Evolutionary conservation across 2,329 filamentous ascomycete species (phyloP).

Genomic region (Plectosphaerella sp.): DNA sequence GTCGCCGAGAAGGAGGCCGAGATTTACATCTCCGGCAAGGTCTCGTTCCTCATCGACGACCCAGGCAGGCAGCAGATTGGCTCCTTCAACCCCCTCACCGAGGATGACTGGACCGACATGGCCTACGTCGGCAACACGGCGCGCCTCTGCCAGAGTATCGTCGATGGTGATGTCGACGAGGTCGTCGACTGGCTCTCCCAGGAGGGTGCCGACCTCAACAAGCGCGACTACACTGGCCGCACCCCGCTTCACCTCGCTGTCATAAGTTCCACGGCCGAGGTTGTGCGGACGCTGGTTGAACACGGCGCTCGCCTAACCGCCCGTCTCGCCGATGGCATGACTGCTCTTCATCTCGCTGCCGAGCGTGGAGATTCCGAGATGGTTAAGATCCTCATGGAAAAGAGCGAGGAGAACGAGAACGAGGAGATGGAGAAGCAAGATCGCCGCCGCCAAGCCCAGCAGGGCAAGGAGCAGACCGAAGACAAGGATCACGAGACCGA

Average conservation of each 20-base stretch:
- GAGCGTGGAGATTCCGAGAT: slow-evolving; percentile 65
- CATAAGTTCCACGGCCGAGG: slow-evolving; percentile 61
- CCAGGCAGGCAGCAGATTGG: slow-evolving; percentile 71
- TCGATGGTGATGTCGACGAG: slow-evolving; percentile 65
- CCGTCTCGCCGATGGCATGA: slow-evolving; percentile 73
- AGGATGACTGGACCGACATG: slow-evolving; percentile 88
- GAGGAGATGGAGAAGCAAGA: slow-evolving; percentile 57
- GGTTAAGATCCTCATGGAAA: slow-evolving; percentile 66
- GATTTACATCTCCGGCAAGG: slow-evolving; percentile 68
- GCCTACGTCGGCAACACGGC: slow-evolving; percentile 80
- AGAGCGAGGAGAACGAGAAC: slow-evolving; percentile 70
- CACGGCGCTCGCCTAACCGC: slow-evolving; percentile 68
- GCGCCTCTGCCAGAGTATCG: slow-evolving; percentile 74
- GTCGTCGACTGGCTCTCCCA: slow-evolving; percentile 67
- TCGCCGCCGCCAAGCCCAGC: slow-evolving; percentile 34
- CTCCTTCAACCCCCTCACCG: slow-evolving; percentile 74
- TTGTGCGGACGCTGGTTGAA: slow-evolving; percentile 69
- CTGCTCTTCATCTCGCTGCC: slow-evolving; percentile 78
- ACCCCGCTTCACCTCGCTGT: slow-evolving; percentile 75
- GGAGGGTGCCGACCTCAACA: slow-evolving; percentile 66
- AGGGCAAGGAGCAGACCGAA: slow-evolving; percentile 15
- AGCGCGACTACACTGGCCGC: slow-evolving; percentile 72
- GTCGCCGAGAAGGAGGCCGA: slow-evolving; percentile 68
- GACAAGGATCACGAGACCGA: slow-evolving; percentile 18
- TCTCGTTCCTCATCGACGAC: slow-evolving; percentile 74